These are phyloP conservation scores for Diacronema lutheri DNA, from an alignment of 78 protist genomes.

Conservation along the genomic window DNA sequence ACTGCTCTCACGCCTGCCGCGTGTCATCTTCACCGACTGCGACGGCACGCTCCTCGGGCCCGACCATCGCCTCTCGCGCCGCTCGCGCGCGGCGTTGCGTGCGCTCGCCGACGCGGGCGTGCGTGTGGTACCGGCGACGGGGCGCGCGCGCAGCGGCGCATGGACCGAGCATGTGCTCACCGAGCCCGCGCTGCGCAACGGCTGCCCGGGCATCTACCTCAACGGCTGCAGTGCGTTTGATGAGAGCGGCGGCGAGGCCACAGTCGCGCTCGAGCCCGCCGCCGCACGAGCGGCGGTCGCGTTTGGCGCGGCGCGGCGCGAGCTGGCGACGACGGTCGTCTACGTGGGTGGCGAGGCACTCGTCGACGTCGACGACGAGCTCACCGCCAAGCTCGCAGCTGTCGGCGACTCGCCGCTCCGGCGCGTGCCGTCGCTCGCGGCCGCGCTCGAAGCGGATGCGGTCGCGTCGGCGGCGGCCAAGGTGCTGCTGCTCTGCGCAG, in stretches of 20 bases:
- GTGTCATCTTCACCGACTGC: constrained; percentile 10
- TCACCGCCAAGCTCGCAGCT: neutral
- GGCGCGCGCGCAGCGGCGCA: neutral
- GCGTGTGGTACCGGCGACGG: neutral
- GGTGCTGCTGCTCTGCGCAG: neutral
- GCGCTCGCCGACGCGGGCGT: neutral
- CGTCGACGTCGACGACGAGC: neutral
- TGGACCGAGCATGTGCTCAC: neutral
- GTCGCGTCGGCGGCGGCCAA: no score
- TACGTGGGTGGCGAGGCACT: neutral
- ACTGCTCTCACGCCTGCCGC: no score
- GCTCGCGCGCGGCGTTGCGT: neutral
- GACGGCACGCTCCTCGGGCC: constrained; percentile 3
- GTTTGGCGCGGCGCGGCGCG: no score
- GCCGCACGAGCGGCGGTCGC: no score
- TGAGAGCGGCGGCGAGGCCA: neutral
- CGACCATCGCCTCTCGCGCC: neutral
- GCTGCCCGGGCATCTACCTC: neutral
- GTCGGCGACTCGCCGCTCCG: constrained; percentile 5
- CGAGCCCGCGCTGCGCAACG: neutral
- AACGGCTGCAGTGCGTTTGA: neutral
- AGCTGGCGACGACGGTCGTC: neutral
- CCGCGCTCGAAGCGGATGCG: neutral
- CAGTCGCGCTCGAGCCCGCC: no score
- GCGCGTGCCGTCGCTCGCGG: neutral